A percentile compares a stretch with the other conserved stretches of the same genome.
phyloP scores from a whole-genome alignment of 371 early-diverging fungal genomes.

The Zychaea mexicana region DNA sequence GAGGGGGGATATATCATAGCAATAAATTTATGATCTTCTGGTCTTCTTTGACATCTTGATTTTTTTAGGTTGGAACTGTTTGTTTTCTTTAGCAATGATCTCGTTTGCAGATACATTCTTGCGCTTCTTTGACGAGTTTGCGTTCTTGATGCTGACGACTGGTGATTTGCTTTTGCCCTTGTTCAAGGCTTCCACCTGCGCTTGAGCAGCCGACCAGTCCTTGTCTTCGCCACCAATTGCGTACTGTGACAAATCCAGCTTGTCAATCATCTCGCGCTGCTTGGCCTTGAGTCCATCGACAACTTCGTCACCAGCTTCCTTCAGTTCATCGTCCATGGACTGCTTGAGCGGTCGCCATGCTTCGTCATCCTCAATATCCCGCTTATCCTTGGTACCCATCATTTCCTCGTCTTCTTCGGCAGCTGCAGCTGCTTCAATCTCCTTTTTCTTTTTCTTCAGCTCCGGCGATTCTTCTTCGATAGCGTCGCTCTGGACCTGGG shows the following conservation, averaged over 20 bases:
- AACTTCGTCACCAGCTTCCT: slow-evolving; percentile 77
- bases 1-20: neutral
- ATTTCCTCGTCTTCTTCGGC: slow-evolving; percentile 25
- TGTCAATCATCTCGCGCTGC: slow-evolving; percentile 85
- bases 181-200: slow-evolving; percentile 52
- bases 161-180: slow-evolving; percentile 52
- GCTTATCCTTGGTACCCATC: slow-evolving; percentile 35
- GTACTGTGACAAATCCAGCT: slow-evolving; percentile 75
- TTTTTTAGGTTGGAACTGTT: slow-evolving; percentile 46
- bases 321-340: slow-evolving; percentile 78
- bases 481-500: slow-evolving; percentile 54
- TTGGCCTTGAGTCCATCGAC: slow-evolving; percentile 65
- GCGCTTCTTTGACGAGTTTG: slow-evolving; percentile 73
- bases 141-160: slow-evolving; percentile 78
- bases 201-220: slow-evolving; percentile 71
- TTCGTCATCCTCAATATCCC: slow-evolving; percentile 73
- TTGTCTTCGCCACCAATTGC: slow-evolving; percentile 75
- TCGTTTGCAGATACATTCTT: slow-evolving; percentile 47
- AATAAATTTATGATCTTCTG: slow-evolving; percentile 35
- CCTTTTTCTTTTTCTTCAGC: slow-evolving; percentile 17
- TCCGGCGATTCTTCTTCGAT: slow-evolving; percentile 35
- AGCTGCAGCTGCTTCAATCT: slow-evolving; percentile 19
- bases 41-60: slow-evolving; percentile 55
- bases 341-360: slow-evolving; percentile 86
- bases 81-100: slow-evolving; percentile 56